These are phyloP conservation scores for Metarhizium rileyi DNA, from an alignment of 2,329 filamentous ascomycete genomes.

Conservation along the genomic window DNA sequence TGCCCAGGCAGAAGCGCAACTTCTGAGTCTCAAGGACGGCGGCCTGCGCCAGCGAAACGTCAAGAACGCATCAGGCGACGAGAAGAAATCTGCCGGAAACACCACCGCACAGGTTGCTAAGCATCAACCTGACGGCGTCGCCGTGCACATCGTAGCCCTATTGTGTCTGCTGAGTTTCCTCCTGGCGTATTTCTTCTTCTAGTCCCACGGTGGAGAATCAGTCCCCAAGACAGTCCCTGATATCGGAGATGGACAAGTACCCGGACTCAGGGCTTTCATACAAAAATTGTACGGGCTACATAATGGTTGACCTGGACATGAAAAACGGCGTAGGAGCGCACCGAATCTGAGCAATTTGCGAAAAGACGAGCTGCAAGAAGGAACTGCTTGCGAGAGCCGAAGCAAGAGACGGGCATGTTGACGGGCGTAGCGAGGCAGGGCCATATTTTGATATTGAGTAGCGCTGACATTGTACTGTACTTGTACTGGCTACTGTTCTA, in stretches of 20 bases:
- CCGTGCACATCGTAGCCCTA: slow-evolving; percentile 73
- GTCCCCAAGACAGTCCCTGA: neutral
- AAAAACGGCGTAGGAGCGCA: neutral
- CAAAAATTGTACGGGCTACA: neutral
- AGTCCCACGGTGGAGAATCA: slow-evolving; percentile 20
- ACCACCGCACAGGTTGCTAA: slow-evolving; percentile 45
- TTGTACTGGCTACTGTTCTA: slow-evolving; percentile 2
- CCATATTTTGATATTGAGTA: neutral
- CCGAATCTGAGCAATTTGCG: neutral
- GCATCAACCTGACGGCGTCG: slow-evolving; percentile 62
- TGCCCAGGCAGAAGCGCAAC: slow-evolving; percentile 62
- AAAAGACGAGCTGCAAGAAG: neutral
- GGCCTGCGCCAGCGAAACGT: slow-evolving; percentile 74
- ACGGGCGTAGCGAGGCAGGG: neutral
- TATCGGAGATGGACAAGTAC: neutral
- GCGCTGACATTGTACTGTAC: slow-evolving; percentile 3
- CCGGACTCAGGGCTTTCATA: neutral
- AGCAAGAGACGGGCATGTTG: neutral
- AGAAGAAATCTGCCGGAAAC: slow-evolving; percentile 37
- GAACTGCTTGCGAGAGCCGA: too few species aligned
- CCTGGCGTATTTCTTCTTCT: slow-evolving; percentile 95
- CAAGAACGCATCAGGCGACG: slow-evolving; percentile 38
- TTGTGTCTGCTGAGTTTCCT: slow-evolving; percentile 87
- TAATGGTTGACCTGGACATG: neutral
- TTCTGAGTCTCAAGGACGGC: slow-evolving; percentile 60